Percentiles rank a stretch among this genome's conserved stretches.
Conservation (phyloP, 208 protist genomes). For the Leishmania martiniquensis region DNA sequence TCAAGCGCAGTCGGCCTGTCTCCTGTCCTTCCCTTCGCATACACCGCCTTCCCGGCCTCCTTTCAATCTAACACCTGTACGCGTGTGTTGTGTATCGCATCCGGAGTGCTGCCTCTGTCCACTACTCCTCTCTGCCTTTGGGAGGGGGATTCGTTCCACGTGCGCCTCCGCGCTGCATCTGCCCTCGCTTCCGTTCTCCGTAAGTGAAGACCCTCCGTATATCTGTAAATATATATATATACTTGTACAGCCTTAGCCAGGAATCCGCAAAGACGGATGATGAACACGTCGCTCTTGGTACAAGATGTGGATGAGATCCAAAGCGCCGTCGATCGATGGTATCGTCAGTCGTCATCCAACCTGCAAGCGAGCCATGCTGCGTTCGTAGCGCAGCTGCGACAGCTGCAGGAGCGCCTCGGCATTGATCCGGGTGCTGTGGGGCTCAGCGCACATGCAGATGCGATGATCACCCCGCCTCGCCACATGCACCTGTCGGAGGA, state of each 20-base stretch:
- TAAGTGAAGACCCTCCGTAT: not conserved
- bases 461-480: conserved; percentile 56
- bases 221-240: not conserved
- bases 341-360: conserved; percentile 45
- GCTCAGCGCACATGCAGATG: conserved; percentile 20
- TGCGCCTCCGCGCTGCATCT: not conserved
- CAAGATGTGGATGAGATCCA: conserved; percentile 82
- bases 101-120: not conserved
- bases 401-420: conserved; percentile 48
- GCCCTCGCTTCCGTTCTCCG: not conserved
- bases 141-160: not conserved
- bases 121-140: not conserved
- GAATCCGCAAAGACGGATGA: not conserved
- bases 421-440: conserved; percentile 26
- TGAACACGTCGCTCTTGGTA: conserved; percentile 43
- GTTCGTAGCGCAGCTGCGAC: conserved; percentile 53
- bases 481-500: conserved; percentile 38
- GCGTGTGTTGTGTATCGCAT: not conserved
- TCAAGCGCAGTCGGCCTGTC: not conserved
- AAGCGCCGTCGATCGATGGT: conserved; percentile 60
- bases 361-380: conserved; percentile 44
- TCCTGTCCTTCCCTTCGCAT: not conserved
- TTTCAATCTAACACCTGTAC: not conserved
- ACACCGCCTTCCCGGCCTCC: not conserved
- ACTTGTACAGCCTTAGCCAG: not conserved